Base-by-base conservation (phyloP, 78 protist genomes). In the Dictyostelium citrinum region DNA sequence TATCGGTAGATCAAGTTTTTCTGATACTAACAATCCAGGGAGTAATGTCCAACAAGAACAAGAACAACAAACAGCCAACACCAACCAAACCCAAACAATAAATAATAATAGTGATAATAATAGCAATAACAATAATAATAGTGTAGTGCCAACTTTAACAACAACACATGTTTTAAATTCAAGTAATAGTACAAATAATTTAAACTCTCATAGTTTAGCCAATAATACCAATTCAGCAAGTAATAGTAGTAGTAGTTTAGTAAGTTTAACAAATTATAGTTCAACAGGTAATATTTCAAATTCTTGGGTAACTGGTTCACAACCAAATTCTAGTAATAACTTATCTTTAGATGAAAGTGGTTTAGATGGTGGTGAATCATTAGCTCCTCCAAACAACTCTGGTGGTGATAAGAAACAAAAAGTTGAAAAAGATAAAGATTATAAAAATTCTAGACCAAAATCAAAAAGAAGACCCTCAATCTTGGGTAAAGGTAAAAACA, bases 1-100 rank as follows among this genome's bases (percentile, higher is more conserved):
- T 24, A 93, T 96, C 27, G 91, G 91, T 6, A 49, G 93, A 43
- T 67, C 93, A 27, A 88, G 93, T 67, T 88, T 88, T 39, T 61
- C 80, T 16, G 79, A 51, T 35, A 61, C 61, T 9, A 70, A 74
- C 20, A 55, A 55, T 55, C 12, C 10, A 71, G 79, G 45, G 39
- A 71, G 51, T 37, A 71, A 35, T 71, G 79, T 24, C 37, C 27
- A 81, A 60, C 46, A 17, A n/a, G n/a, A n/a, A 46, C 72, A n/a
- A 39, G 5, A 58, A 80, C 49, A 14, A 29, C 68, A 49, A 29
- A 41, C 46, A 75, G 43, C 1, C 22, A 64, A 64, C 17, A 27
- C 37, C 29, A 11, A 20, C 43, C 39, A 75, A n/a, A 35, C 14
- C 24, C 31, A 37, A 75, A 20, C 64, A 55, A 55, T 55, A 55